Percentiles rank a stretch among this genome's conserved stretches.
Evolutionary conservation across 1,284 basidiomycete species (phyloP).

Genomic region (Leccinum subfulvum): DNA sequence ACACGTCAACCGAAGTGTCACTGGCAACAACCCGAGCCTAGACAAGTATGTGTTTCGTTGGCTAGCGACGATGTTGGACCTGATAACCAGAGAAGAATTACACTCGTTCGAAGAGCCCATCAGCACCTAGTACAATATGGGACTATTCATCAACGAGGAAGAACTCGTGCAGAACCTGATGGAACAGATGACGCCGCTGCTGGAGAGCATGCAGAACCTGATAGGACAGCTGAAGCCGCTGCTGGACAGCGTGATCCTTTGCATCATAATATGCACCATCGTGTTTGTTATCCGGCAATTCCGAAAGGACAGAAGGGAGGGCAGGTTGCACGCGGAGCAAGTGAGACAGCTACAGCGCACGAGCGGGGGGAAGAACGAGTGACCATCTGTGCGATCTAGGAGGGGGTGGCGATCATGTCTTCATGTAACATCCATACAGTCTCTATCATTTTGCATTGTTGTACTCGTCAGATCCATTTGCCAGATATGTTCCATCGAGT

Average conservation of each 20-base stretch:
- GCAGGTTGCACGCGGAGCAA: slow-evolving; percentile 20
- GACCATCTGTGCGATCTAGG: slow-evolving; percentile 1
- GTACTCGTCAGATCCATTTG: neutral
- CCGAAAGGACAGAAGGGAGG: slow-evolving; percentile 25
- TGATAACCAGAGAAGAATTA: neutral
- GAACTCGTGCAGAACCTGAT: slow-evolving; percentile 11
- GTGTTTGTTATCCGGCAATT: slow-evolving; percentile 18
- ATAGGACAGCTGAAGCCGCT: slow-evolving; percentile 21
- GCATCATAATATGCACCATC: slow-evolving; percentile 20
- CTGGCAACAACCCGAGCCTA: neutral
- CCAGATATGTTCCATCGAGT: neutral
- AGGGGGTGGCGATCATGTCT: neutral
- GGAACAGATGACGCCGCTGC: too few species aligned
- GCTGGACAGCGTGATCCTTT: slow-evolving; percentile 14
- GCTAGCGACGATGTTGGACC: neutral
- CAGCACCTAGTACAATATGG: slow-evolving; percentile 19
- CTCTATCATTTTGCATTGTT: neutral
- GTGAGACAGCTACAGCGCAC: slow-evolving; percentile 18
- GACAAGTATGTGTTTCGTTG: slow-evolving; percentile 5
- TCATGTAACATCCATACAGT: neutral
- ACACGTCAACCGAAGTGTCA: neutral
- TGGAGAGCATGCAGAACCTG: neutral
- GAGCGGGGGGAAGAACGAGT: slow-evolving; percentile 1
- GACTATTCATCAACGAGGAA: slow-evolving; percentile 23
- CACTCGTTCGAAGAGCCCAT: neutral